phyloP scores from a whole-genome alignment of 2,329 filamentous ascomycete species.

The Penicillium italicum region DNA sequence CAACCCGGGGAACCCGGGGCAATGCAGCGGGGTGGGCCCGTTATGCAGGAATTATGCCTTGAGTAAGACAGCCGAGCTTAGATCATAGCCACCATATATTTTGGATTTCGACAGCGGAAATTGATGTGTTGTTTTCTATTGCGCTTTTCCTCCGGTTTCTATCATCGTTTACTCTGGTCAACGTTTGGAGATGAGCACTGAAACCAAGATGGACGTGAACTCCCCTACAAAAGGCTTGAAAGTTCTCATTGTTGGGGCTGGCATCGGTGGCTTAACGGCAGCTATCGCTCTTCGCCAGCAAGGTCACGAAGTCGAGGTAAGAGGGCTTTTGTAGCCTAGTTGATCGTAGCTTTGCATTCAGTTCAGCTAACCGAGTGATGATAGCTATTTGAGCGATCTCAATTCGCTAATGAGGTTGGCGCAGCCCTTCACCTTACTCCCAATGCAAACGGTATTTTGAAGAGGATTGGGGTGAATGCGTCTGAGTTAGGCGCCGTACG shows the following conservation, averaged over 20 bases:
- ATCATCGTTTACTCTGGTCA: neutral
- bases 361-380: neutral
- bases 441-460: conserved; percentile 58
- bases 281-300: conserved; percentile 51
- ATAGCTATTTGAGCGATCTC: conserved; percentile 55
- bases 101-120: neutral
- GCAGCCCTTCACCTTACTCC: conserved; percentile 62
- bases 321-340: neutral
- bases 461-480: conserved; percentile 43
- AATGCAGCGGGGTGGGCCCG: no score
- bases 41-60: no score
- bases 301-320: conserved; percentile 48
- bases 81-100: neutral
- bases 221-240: conserved; percentile 18
- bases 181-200: neutral
- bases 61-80: neutral
- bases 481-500: conserved; percentile 41
- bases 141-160: neutral
- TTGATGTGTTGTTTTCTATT: neutral
- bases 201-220: neutral
- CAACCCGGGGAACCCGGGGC: no score
- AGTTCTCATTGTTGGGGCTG: conserved; percentile 35
- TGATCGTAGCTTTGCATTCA: neutral
- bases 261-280: conserved; percentile 34
- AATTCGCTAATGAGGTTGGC: conserved; percentile 54